Conservation (phyloP, 2,329 filamentous ascomycete genomes). For the Paracamarosporium sp. region DNA sequence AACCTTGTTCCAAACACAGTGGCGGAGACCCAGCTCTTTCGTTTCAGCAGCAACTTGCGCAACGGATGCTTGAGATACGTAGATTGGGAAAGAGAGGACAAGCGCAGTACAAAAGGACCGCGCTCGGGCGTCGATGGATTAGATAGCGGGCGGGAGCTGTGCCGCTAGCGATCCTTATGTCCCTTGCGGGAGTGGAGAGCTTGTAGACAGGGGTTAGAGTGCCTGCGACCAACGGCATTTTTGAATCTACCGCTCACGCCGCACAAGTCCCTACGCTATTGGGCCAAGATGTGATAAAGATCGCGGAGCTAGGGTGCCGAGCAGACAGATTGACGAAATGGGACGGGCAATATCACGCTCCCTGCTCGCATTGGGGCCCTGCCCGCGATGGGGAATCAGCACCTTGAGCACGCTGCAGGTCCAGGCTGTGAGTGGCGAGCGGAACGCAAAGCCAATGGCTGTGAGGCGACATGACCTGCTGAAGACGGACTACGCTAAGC, state of each 20-base stretch:
- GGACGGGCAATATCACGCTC: constrained; percentile 33
- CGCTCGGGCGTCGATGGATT: constrained; percentile 18
- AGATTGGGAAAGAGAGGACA: constrained; percentile 14
- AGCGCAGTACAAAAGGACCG: constrained; percentile 13
- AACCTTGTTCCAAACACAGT: constrained; percentile 20
- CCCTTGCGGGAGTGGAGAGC: constrained; percentile 35
- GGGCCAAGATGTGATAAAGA: constrained; percentile 48
- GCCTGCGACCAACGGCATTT: constrained; percentile 40
- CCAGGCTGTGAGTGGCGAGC: constrained; percentile 35
- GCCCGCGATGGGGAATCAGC: constrained; percentile 7
- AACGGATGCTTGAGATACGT: constrained; percentile 13
- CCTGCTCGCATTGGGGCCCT: constrained; percentile 29
- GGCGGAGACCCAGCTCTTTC: constrained; percentile 28
- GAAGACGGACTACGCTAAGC: constrained; percentile 24
- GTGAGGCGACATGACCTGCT: constrained; percentile 24
- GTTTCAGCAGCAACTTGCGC: constrained; percentile 16
- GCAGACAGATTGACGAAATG: constrained; percentile 29
- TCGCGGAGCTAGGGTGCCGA: constrained; percentile 27
- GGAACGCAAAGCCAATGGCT: constrained; percentile 27
- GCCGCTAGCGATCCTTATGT: constrained; percentile 40
- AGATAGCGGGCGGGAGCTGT: constrained; percentile 36
- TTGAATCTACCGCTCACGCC: constrained; percentile 43
- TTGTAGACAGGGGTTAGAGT: constrained; percentile 40
- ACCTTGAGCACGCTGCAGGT: constrained; percentile 25
- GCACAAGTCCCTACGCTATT: constrained; percentile 39